Conservation (phyloP, 2,329 filamentous ascomycete species). For the Fusarium multiceps region DNA sequence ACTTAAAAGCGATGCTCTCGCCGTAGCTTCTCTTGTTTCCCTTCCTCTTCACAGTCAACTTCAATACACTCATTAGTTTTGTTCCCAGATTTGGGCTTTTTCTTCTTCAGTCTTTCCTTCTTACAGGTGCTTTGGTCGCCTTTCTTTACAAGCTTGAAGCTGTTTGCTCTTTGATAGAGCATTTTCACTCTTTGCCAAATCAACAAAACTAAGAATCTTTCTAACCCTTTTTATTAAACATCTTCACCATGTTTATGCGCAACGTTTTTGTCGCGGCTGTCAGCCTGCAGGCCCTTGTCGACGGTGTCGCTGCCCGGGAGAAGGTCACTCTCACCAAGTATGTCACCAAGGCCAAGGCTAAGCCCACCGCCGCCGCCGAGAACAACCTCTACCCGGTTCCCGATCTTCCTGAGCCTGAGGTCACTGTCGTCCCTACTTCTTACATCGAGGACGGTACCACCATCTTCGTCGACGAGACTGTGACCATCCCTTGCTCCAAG, state of each 20-base stretch:
- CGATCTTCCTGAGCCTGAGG: conserved; percentile 19
- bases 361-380: conserved; percentile 10
- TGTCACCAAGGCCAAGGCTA: conserved; percentile 28
- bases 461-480: conserved; percentile 34
- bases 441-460: conserved; percentile 37
- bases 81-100: conserved; percentile 40
- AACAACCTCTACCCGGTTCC: conserved; percentile 20
- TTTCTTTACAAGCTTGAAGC: conserved; percentile 35
- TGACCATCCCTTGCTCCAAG: conserved; percentile 38
- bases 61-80: conserved; percentile 40
- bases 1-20: conserved; percentile 36
- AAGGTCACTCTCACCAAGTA: conserved; percentile 32
- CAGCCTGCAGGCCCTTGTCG: conserved; percentile 39
- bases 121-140: conserved; percentile 44
- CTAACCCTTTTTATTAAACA: conserved; percentile 9
- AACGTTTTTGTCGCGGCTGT: conserved; percentile 40
- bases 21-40: conserved; percentile 16
- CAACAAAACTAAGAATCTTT: conserved; percentile 36
- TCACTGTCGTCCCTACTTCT: conserved; percentile 36
- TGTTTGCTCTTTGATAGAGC: conserved; percentile 46
- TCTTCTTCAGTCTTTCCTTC: conserved; percentile 44
- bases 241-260: conserved; percentile 42
- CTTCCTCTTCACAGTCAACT: conserved; percentile 33
- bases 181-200: conserved; percentile 40
- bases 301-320: conserved; percentile 38